Base-by-base conservation (phyloP, 1,284 basidiomycete genomes). In the Cutaneotrichosporon curvatum region DNA sequence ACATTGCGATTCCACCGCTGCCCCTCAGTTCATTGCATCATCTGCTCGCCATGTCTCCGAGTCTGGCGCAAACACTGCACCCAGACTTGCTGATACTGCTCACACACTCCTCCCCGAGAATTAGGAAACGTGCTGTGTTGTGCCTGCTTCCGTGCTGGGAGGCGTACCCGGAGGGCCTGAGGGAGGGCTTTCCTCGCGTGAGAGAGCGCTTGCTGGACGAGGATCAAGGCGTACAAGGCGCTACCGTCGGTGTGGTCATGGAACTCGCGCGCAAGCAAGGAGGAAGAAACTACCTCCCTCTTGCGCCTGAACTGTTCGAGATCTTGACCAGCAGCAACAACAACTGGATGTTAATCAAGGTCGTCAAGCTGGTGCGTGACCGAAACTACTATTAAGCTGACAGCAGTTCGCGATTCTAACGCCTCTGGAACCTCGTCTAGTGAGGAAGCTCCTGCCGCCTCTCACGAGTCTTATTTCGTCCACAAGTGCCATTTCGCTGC, bases 341-440 rank as follows among this genome's bases (percentile, higher is more conserved):
- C 71, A 99, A 98, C 65, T 99, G 95, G 95, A 94, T 97, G 87
- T 77, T 98, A 48, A 99, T 99, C 74, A 99, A 99, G 75, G 85
- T 97, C 40, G 84, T 98, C 68, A 99, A 99, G 73, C 74, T 95
- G 62, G 90, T 90, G 65, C 63, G 80, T 65, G 10, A 22, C 19
- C 23, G 22, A 5, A 15, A 6, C 12, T 5, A 14, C 2, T 9
- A 2, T 16, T 2, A 25, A 30, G 15, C 43, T 45, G 23, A 39
- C 19, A 47, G 15, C 57, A 95, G 91, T 95, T 96, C 72, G 90
- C 91, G 18, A 81, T 84, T 22, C 73, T 96, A 21, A 87, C 87
- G 0, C 94, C 92, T 2, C 76, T 88, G 57, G 95, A 98, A 70
- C 88, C 88, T 14, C 82, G 95, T 12, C 76, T 99, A 25, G 88